phyloP scores from a whole-genome alignment of 2,329 filamentous ascomycete genomes.

The Claviceps purpurea region DNA sequence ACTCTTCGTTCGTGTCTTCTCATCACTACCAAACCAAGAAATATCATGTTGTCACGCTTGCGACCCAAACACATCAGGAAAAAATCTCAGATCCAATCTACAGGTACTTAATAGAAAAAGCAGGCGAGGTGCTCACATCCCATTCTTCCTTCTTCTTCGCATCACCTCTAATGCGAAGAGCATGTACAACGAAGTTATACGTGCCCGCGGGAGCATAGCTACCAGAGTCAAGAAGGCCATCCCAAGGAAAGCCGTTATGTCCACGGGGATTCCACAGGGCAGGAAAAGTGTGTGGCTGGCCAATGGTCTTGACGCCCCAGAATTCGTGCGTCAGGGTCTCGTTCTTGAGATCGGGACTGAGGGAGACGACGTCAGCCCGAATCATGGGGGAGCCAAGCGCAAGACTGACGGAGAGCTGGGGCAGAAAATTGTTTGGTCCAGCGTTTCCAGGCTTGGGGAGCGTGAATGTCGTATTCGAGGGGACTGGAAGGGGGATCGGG shows the following conservation, averaged over 20 bases:
- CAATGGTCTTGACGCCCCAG: conserved; percentile 27
- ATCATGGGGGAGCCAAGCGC: conserved; percentile 32
- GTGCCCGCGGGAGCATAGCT: conserved; percentile 32
- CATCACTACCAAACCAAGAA: neutral
- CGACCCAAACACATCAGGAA: too few species aligned
- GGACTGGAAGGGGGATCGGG: conserved; percentile 8
- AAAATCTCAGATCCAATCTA: neutral
- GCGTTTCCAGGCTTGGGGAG: conserved; percentile 27
- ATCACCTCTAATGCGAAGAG: conserved; percentile 39
- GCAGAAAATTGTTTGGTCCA: conserved; percentile 20
- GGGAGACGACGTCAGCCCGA: conserved; percentile 31
- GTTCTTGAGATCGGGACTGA: conserved; percentile 13
- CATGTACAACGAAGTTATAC: conserved; percentile 36
- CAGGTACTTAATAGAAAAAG: conserved; percentile 32
- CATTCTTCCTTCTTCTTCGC: conserved; percentile 29
- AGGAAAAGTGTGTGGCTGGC: conserved; percentile 29
- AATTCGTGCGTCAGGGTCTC: conserved; percentile 14
- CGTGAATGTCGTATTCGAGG: conserved; percentile 24
- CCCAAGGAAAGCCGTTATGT: conserved; percentile 21
- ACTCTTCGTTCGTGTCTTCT: neutral
- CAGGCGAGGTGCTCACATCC: conserved; percentile 27
- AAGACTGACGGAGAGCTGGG: conserved; percentile 26
- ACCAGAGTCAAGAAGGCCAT: conserved; percentile 33
- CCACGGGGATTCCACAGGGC: conserved; percentile 16
- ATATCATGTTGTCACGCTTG: too few species aligned